These are phyloP conservation scores for Pythium rhizo-oryzae DNA, from an alignment of 352 stramenopile genomes.

Conservation along the genomic window DNA sequence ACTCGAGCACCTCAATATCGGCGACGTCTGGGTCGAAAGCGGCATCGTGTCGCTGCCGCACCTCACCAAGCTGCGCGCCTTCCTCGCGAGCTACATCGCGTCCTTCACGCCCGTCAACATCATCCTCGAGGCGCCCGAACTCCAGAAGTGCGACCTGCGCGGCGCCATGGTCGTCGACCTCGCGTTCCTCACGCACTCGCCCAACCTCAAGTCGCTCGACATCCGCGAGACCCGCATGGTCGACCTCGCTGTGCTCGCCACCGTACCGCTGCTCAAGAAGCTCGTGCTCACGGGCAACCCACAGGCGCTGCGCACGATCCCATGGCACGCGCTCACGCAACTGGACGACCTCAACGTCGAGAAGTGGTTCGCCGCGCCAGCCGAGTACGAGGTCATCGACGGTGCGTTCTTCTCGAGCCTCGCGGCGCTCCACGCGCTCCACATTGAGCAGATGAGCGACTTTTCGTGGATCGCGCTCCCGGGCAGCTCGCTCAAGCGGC, in stretches of 20 bases:
- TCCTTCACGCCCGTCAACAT: constrained; percentile 23
- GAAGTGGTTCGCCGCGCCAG: constrained; percentile 25
- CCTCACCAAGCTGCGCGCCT: constrained; percentile 17
- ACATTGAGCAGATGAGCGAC: constrained; percentile 33
- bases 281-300: constrained; percentile 27
- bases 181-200: constrained; percentile 18
- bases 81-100: constrained; percentile 30
- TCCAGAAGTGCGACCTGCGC: constrained; percentile 29
- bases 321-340: constrained; percentile 13
- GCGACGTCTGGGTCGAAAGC: constrained; percentile 27
- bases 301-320: constrained; percentile 23
- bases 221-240: constrained; percentile 25
- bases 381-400: constrained; percentile 33
- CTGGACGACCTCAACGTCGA: constrained; percentile 29
- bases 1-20: constrained; percentile 26
- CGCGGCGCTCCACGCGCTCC: constrained; percentile 12
- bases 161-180: constrained; percentile 19
- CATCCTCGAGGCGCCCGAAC: constrained; percentile 21
- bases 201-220: constrained; percentile 25
- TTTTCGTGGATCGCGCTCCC: constrained; percentile 29
- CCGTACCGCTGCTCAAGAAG: constrained; percentile 19
- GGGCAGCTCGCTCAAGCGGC: constrained; percentile 18
- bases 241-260: constrained; percentile 7
- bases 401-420: constrained; percentile 26
- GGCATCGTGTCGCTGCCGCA: constrained; percentile 21